These are phyloP conservation scores for Sporothrix inflata DNA, from an alignment of 2,329 filamentous ascomycete species.

Conservation along the genomic window DNA sequence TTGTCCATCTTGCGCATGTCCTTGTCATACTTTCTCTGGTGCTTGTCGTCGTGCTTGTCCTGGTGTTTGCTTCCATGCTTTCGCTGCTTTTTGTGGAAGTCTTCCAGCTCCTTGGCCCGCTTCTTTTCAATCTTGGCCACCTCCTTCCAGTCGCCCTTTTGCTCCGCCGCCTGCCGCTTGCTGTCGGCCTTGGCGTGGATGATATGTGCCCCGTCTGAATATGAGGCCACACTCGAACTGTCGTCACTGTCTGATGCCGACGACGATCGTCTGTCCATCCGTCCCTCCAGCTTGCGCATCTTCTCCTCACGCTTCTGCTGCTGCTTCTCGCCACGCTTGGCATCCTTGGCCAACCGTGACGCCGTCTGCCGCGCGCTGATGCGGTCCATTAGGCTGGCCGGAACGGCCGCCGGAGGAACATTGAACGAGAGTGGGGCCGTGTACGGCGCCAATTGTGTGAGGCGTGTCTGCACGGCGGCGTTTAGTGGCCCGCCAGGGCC, in stretches of 20 bases:
- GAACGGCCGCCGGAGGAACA: background rate
- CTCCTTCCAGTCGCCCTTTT: background rate
- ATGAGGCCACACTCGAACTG: background rate
- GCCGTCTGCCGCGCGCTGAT: background rate
- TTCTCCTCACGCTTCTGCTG: background rate
- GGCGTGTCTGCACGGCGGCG: background rate
- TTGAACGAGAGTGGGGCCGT: background rate
- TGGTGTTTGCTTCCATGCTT: background rate
- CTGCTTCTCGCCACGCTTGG: background rate
- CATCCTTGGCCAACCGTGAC: background rate
- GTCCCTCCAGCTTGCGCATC: background rate
- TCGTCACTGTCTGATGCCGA: background rate
- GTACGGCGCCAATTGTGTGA: background rate
- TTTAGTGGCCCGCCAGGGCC: background rate
- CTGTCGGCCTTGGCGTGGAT: background rate
- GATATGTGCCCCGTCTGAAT: background rate
- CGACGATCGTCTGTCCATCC: background rate
- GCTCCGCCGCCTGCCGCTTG: background rate
- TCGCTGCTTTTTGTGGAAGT: background rate
- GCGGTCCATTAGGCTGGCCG: background rate
- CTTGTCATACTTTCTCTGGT: background rate
- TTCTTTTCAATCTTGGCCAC: constrained; percentile 11
- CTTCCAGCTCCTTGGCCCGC: constrained; percentile 2
- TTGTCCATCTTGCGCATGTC: background rate
- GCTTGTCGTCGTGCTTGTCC: background rate